A percentile compares a stretch with the other conserved stretches of the same genome.
These are phyloP conservation scores for Blastobotrys indianensis DNA, from an alignment of 1,139 yeast species.

Conservation along the genomic window DNA sequence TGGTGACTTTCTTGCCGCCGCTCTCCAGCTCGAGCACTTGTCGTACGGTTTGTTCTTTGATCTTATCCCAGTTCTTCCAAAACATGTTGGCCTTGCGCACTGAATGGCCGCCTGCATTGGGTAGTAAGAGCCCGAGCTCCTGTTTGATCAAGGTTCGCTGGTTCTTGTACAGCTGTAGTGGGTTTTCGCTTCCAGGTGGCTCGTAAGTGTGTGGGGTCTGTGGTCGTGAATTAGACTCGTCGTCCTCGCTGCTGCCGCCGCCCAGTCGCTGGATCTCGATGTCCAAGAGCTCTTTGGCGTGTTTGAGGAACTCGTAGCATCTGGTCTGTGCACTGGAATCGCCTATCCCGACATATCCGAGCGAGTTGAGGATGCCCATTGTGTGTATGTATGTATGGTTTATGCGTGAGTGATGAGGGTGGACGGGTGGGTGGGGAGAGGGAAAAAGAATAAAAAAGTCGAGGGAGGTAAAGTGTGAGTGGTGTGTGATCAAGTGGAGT, in stretches of 20 bases:
- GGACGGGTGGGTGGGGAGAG: no score
- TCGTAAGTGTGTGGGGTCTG: constrained; percentile 3
- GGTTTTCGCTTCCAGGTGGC: constrained; percentile 17
- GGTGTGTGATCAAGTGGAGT: no score
- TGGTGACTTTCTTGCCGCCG: constrained; percentile 19
- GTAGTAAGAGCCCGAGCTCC: constrained; percentile 15
- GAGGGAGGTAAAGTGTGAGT: no score
- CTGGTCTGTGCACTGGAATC: constrained; percentile 31
- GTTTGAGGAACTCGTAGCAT: constrained; percentile 26
- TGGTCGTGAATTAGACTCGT: not conserved
- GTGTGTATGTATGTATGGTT: no score
- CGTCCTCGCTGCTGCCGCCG: constrained; percentile 1
- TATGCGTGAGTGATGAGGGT: no score
- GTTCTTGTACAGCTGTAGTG: constrained; percentile 15
- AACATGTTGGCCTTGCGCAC: constrained; percentile 26
- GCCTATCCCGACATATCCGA: constrained; percentile 11
- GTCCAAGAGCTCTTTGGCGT: constrained; percentile 19
- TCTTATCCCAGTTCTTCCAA: constrained; percentile 33
- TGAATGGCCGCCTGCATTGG: constrained; percentile 20
- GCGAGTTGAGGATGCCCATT: not conserved
- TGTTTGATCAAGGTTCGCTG: constrained; percentile 19
- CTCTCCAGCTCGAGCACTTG: constrained; percentile 12
- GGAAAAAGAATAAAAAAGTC: no score
- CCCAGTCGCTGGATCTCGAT: constrained; percentile 5
- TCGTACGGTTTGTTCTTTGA: constrained; percentile 24